Base-by-base conservation (phyloP, 1,284 basidiomycete species). In the Stereum hirsutum region DNA sequence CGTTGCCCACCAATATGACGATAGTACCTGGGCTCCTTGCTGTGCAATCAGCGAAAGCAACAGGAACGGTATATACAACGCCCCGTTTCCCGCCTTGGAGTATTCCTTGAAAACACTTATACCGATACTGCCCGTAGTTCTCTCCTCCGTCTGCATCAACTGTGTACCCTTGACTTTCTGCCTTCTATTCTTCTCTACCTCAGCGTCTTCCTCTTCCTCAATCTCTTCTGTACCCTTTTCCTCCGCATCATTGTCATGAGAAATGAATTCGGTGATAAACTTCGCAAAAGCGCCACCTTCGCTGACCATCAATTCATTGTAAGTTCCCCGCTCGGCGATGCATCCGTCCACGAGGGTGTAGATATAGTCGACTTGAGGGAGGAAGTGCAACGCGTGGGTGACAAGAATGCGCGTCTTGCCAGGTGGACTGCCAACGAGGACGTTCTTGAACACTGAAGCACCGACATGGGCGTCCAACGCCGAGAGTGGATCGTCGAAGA, bases 391-490 rank as follows among this genome's bases (percentile, higher is more conserved):
- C 0, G 84, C 87, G 53, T 90, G 88, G 0, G 88, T 91, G 34
- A 89, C 85, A 41, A 94, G 77, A 27, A 94, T 69, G 28, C 89
- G 78, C 10, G 91, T 93, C 60, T 89, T 89, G 47, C 74, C 76
- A 10, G 61, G 52, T 6, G 66, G 48, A 5, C 67, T 72, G 51
- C 79, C 75, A 46, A 80, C 70, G 47, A 94, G 72, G 20, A 92
- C 87, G 50, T 93, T 82, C 54, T 85, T 78, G 66, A 95, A 92
- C 21, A 95, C 80, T 4, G 79, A 71, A 58, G 87, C 88, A 33
- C 89, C 90, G 36, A 95, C 90, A 53, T 93, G 89, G 3, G 90
- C 89, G 57, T 89, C 89, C 24, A 90, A 70, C 21, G 85, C 83
- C 5, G 76, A 82, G 6, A 85, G 66, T 6, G 87, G 86, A 54